A percentile compares a stretch with the other conserved stretches of the same genome.
These are phyloP conservation scores for Kluyveromyces aestuarii DNA, from an alignment of 805 yeast species.

Conservation along the genomic window DNA sequence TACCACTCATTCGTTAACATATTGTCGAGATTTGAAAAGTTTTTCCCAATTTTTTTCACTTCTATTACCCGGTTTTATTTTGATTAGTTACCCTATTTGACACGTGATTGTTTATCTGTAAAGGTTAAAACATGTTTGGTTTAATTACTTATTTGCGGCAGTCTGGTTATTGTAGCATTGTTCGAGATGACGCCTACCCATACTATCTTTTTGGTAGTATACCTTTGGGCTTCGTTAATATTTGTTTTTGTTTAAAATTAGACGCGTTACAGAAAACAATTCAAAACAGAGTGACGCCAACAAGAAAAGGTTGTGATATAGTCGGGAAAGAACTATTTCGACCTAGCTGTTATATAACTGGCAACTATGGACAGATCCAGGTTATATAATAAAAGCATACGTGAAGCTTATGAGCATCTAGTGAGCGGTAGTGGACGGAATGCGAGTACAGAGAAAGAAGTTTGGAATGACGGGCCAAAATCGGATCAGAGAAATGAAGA, in stretches of 20 bases:
- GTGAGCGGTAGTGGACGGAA: background rate
- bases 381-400: constrained; percentile 2
- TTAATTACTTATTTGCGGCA: no score
- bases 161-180: no score
- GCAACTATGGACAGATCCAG: background rate
- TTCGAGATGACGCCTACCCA: no score
- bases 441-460: background rate
- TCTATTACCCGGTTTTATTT: background rate
- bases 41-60: background rate
- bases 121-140: no score
- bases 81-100: background rate
- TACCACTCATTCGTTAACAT: no score
- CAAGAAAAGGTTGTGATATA: background rate
- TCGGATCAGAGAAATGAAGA: background rate
- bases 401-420: constrained; percentile 3
- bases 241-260: background rate
- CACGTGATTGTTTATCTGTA: background rate
- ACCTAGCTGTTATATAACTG: no score
- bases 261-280: background rate
- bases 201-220: background rate
- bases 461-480: background rate
- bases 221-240: background rate
- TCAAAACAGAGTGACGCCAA: background rate
- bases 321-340: background rate
- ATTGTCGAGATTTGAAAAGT: background rate